These are phyloP conservation scores for Ceratocystis cubensis DNA, from an alignment of 2,329 filamentous ascomycete species.

Conservation along the genomic window DNA sequence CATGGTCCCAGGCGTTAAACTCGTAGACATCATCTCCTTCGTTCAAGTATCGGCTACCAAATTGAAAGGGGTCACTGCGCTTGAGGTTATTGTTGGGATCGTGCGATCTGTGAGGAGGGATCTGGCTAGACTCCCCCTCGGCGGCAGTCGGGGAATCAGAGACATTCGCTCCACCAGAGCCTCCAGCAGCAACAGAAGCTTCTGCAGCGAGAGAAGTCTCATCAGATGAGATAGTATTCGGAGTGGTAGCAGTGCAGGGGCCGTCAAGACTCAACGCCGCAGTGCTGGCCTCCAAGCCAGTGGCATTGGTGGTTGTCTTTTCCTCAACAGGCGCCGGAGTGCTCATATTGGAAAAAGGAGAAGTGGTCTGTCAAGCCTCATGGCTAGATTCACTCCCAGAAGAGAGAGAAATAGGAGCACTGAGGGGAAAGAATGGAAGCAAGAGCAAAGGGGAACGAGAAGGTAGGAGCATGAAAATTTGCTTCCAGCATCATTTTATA, in stretches of 20 bases:
- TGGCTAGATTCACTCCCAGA: constrained; percentile 14
- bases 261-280: constrained; percentile 16
- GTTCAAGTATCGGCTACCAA: constrained; percentile 76
- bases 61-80: constrained; percentile 84
- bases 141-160: not conserved
- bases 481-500: not conserved
- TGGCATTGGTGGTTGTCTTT: constrained; percentile 10
- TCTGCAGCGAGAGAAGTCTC: not conserved
- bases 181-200: not conserved
- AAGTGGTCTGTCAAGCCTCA: constrained; percentile 14
- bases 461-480: constrained; percentile 1
- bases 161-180: constrained; percentile 13
- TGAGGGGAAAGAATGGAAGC: constrained; percentile 10
- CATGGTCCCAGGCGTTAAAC: constrained; percentile 98
- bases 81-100: constrained; percentile 65
- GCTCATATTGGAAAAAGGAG: constrained; percentile 20
- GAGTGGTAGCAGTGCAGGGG: not conserved
- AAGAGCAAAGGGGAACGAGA: constrained; percentile 13
- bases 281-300: constrained; percentile 12
- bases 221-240: not conserved
- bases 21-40: constrained; percentile 84
- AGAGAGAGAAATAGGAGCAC: constrained; percentile 11
- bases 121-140: constrained; percentile 20
- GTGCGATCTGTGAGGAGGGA: constrained; percentile 56
- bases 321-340: constrained; percentile 19